Evolutionary conservation across 495 filamentous ascomycete genomes (phyloP), one percentile per base, ranked within the genome.

Genomic region (Clavariopsis aquatica): DNA sequence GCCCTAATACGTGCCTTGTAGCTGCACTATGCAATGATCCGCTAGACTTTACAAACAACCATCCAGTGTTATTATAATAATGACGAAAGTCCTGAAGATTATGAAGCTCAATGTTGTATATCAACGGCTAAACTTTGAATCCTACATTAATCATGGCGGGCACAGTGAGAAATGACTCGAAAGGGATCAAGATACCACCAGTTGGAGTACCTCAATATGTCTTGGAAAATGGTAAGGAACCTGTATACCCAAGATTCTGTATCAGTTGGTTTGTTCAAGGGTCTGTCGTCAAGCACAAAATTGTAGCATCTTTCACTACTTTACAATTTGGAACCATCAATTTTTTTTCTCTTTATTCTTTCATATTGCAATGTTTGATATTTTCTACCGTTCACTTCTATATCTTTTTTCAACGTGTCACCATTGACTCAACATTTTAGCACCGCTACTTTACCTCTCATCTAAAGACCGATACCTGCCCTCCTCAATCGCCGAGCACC

Each of bases 391-490:
- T 26, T 31, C 38, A 3, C 38, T 17, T 43, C n/a, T 10, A 8
- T n/a, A 43, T n/a, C 38, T 43, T 17, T 9, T 43, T 17, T 13
- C n/a, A 28, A 1, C 13, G 4, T 43, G 19, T 43, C 59, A 17
- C 2, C 12, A 23, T 45, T 38, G 45, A 34, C 59, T 9, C n/a
- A n/a, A 23, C 36, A 13, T 19, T 52, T 31, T 26, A 70, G 74
- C 74, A 28, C 72, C 74, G 1, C 65, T 74, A 20, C 69, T 74
- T 61, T 69, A 71, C 49, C 80, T 88, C 20, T 78, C 85, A 62
- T 80, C 79, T 46, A 71, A 78, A 61, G 86, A 89, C 29, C 62
- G 70, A 28, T 88, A 87, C 70, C 73, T 74, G 19, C 86, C 87
- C 4, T 82, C 83, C 49, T 84, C 87, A 65, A 78, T 88, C 62